Evolutionary conservation across 108 stramenopile genomes (phyloP).

Genomic region (Pseudonitzschia pungens): DNA sequence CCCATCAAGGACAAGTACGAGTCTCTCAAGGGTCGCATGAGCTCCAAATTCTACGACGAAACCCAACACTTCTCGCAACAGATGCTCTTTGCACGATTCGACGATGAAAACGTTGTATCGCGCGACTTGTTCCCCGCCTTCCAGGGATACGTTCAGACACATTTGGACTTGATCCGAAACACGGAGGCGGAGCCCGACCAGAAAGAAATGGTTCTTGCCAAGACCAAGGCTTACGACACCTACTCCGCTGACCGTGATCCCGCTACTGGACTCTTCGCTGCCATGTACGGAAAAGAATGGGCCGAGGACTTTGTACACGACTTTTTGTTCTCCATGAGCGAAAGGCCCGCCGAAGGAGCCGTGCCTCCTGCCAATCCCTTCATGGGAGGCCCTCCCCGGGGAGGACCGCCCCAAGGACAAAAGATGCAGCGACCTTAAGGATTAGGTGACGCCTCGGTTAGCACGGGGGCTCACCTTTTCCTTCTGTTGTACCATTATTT

Average conservation of each 20-base stretch:
- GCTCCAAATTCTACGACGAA: slow-evolving; percentile 92
- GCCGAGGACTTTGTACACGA: slow-evolving; percentile 88
- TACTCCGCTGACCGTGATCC: slow-evolving; percentile 94
- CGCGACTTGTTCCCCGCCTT: slow-evolving; percentile 85
- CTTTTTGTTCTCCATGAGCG: slow-evolving; percentile 86
- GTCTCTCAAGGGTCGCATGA: slow-evolving; percentile 85
- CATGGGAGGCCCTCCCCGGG: slow-evolving; percentile 26
- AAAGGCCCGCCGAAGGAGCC: slow-evolving; percentile 31
- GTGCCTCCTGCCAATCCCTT: slow-evolving; percentile 25
- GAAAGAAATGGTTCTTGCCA: slow-evolving; percentile 46
- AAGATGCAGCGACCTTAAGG: background rate
- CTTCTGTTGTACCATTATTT: background rate
- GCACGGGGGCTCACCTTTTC: background rate
- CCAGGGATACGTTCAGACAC: slow-evolving; percentile 44
- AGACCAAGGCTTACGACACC: slow-evolving; percentile 90
- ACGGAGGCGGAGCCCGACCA: slow-evolving; percentile 38
- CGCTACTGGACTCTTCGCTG: slow-evolving; percentile 90
- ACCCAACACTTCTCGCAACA: slow-evolving; percentile 91
- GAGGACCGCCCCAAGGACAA: slow-evolving; percentile 6
- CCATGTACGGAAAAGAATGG: slow-evolving; percentile 94
- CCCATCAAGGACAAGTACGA: slow-evolving; percentile 88
- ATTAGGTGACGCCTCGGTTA: background rate
- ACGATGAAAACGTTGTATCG: slow-evolving; percentile 67
- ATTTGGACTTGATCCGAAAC: slow-evolving; percentile 69
- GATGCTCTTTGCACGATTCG: slow-evolving; percentile 93